phyloP scores from a whole-genome alignment of 2,329 filamentous ascomycete genomes.

The Trematosphaeria pertusa region DNA sequence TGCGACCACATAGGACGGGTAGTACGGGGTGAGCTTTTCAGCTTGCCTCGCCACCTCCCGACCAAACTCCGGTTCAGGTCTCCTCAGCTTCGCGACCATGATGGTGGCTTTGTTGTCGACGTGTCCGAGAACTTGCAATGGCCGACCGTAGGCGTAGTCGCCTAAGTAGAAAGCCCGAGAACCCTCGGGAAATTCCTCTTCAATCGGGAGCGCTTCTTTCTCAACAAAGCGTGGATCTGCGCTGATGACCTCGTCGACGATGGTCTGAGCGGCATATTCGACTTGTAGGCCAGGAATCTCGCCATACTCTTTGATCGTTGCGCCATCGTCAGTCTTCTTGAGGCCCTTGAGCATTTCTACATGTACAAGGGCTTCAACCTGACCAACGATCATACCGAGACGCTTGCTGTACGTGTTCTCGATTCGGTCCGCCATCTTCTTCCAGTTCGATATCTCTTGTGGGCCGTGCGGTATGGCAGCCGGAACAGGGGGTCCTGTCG shows the following conservation, averaged over 20 bases:
- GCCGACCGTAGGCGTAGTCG: slow-evolving; percentile 89
- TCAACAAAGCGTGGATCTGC: slow-evolving; percentile 94
- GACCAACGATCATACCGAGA: slow-evolving; percentile 83
- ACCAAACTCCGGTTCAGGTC: slow-evolving; percentile 82
- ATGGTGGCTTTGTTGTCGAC: slow-evolving; percentile 77
- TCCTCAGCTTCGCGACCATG: slow-evolving; percentile 74
- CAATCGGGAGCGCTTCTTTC: slow-evolving; percentile 82
- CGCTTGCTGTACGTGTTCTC: slow-evolving; percentile 90
- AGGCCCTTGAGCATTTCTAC: slow-evolving; percentile 95
- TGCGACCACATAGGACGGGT: slow-evolving; percentile 87
- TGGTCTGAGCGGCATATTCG: slow-evolving; percentile 87
- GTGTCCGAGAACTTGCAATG: slow-evolving; percentile 82
- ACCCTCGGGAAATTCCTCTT: slow-evolving; percentile 86
- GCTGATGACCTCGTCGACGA: slow-evolving; percentile 89
- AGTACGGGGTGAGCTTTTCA: slow-evolving; percentile 76
- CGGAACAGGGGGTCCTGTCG: slow-evolving; percentile 67
- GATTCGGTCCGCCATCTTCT: slow-evolving; percentile 81
- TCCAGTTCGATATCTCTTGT: slow-evolving; percentile 81
- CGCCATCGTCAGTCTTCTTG: slow-evolving; percentile 86
- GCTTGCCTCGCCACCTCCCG: slow-evolving; percentile 74
- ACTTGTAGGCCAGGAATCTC: slow-evolving; percentile 84
- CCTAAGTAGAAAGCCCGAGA: slow-evolving; percentile 92
- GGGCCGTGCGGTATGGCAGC: slow-evolving; percentile 74
- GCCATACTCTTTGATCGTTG: slow-evolving; percentile 91
- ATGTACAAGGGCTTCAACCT: slow-evolving; percentile 87